Evolutionary conservation across 768 basidiomycete species (phyloP).

Genomic region (Strobilomyces confusus): DNA sequence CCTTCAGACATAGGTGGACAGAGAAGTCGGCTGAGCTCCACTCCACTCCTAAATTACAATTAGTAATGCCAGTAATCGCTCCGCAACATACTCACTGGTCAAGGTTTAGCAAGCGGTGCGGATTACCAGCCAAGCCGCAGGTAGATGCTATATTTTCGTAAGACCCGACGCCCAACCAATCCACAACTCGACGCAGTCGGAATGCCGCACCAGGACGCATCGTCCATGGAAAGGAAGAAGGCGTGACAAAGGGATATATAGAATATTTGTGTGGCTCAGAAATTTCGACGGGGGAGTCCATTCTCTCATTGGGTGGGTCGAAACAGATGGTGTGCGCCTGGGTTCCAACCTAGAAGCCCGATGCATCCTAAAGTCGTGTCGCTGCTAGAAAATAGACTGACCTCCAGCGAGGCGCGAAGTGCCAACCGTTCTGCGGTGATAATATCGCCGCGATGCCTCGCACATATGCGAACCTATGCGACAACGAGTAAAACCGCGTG

Average conservation of each 20-base stretch:
- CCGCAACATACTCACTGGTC: conserved; percentile 32
- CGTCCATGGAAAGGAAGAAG: conserved; percentile 47
- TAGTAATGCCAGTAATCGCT: background rate
- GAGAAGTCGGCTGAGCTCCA: conserved; percentile 16
- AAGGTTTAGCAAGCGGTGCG: conserved; percentile 32
- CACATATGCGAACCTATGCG: conserved; percentile 53
- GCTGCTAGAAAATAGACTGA: conserved; percentile 24
- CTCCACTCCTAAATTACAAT: conserved; percentile 15
- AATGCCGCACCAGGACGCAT: conserved; percentile 43
- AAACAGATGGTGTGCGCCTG: conserved; percentile 24
- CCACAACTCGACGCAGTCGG: conserved; percentile 57
- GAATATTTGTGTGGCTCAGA: conserved; percentile 46
- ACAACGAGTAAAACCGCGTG: background rate
- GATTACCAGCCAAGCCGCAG: conserved; percentile 37
- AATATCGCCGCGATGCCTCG: conserved; percentile 39
- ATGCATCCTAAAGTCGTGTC: conserved; percentile 7
- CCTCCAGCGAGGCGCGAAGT: conserved; percentile 51
- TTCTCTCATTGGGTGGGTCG: conserved; percentile 28
- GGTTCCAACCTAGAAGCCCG: conserved; percentile 12
- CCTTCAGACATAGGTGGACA: background rate
- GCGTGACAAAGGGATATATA: conserved; percentile 62
- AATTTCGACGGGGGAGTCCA: conserved; percentile 22
- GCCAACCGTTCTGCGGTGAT: conserved; percentile 49
- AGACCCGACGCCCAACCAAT: conserved; percentile 46
- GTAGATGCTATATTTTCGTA: conserved; percentile 34